phyloP scores from a whole-genome alignment of 805 yeast genomes.

The Scheffersomyces lignosus region DNA sequence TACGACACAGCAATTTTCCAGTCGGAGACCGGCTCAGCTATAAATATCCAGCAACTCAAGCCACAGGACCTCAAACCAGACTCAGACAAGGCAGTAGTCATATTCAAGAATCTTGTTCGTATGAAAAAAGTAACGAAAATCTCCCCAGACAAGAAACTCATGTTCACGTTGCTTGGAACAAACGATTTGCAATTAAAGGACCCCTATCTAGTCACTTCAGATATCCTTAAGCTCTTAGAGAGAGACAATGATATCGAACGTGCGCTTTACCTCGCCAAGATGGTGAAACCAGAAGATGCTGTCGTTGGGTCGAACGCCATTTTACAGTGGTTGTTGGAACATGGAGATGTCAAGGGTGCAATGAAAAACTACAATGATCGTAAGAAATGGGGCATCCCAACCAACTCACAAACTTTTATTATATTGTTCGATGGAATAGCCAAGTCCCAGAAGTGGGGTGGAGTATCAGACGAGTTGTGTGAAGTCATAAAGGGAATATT shows the following conservation, averaged over 20 bases:
- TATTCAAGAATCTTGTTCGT: constrained; percentile 31
- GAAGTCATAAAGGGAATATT: constrained; percentile 22
- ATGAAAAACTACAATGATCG: constrained; percentile 52
- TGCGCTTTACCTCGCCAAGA: constrained; percentile 45
- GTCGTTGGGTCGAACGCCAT: constrained; percentile 65
- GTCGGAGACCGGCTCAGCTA: constrained; percentile 21
- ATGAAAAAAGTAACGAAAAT: constrained; percentile 22
- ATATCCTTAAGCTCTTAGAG: constrained; percentile 51
- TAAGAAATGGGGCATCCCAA: constrained; percentile 60
- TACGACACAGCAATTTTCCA: constrained; percentile 28
- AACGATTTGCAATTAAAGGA: constrained; percentile 58
- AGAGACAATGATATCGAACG: constrained; percentile 48
- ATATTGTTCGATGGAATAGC: constrained; percentile 38
- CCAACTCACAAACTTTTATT: constrained; percentile 46
- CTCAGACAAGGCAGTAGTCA: constrained; percentile 17
- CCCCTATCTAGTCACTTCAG: constrained; percentile 54
- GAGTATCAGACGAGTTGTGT: constrained; percentile 17
- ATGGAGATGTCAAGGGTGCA: constrained; percentile 48
- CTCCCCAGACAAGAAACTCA: constrained; percentile 44
- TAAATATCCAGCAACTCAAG: constrained; percentile 22
- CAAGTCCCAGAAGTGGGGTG: constrained; percentile 34
- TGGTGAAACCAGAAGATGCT: constrained; percentile 35
- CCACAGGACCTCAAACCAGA: constrained; percentile 23
- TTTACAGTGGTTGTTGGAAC: constrained; percentile 46
- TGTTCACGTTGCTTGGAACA: constrained; percentile 58